A percentile compares a stretch with the other conserved stretches of the same genome.
Evolutionary conservation across 148 eudicot species (phyloP).

Genomic region (Heliosperma pusillum): DNA sequence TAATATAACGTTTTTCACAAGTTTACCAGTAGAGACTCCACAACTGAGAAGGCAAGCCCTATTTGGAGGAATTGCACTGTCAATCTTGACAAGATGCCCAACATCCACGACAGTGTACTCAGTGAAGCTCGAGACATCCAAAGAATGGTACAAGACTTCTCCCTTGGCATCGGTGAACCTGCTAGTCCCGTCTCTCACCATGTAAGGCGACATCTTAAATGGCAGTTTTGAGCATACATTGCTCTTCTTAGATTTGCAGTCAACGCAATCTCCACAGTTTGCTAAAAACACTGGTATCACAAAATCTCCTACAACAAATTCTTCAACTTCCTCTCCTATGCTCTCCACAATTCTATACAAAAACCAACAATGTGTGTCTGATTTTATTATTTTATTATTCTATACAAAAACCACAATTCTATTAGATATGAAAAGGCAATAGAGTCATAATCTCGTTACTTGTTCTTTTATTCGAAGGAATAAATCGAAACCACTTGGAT

Average conservation of each 20-base stretch:
- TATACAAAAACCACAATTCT: no score
- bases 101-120: slow-evolving; percentile 80
- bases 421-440: no score
- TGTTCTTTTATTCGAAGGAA: no score
- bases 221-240: slow-evolving; percentile 65
- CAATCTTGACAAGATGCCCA: slow-evolving; percentile 60
- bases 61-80: slow-evolving; percentile 63
- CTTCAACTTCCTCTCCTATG: slow-evolving; percentile 63
- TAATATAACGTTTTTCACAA: neutral
- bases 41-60: slow-evolving; percentile 91
- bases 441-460: no score
- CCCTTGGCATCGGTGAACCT: slow-evolving; percentile 76
- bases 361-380: no score
- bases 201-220: slow-evolving; percentile 53
- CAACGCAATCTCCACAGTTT: slow-evolving; percentile 72
- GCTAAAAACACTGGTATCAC: slow-evolving; percentile 75
- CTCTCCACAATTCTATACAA: slow-evolving; percentile 69
- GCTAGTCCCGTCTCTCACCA: slow-evolving; percentile 71
- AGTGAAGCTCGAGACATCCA: slow-evolving; percentile 67
- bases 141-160: slow-evolving; percentile 57
- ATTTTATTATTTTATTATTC: no score
- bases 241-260: slow-evolving; percentile 72
- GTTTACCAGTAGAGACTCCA: slow-evolving; percentile 82
- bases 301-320: slow-evolving; percentile 58
- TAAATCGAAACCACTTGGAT: no score